A percentile compares a stretch with the other conserved stretches of the same genome.
These are phyloP conservation scores for Arachis hypogaea DNA, from an alignment of 306 rosid genomes.

Conservation along the genomic window DNA sequence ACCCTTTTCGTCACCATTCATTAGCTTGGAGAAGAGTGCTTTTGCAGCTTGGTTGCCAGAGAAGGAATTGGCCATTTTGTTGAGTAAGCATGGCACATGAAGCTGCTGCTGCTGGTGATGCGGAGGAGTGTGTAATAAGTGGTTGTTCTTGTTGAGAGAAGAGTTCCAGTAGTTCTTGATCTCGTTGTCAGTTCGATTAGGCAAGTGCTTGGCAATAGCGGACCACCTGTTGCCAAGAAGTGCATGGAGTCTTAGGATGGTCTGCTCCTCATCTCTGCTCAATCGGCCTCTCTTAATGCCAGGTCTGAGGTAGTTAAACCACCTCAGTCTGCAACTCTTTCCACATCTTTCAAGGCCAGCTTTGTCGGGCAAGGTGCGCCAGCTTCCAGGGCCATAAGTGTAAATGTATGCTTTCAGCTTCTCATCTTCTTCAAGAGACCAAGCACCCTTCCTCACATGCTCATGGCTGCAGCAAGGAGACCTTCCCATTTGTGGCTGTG, in stretches of 20 bases:
- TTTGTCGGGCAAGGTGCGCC: slow-evolving; percentile 36
- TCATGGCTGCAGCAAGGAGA: slow-evolving; percentile 32
- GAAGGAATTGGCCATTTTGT: slow-evolving; percentile 38
- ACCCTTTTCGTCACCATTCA: slow-evolving; percentile 3
- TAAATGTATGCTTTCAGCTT: slow-evolving; percentile 25
- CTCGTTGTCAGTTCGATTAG: slow-evolving; percentile 36
- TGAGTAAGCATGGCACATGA: neutral
- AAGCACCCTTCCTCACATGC: slow-evolving; percentile 28
- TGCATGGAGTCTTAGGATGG: slow-evolving; percentile 21
- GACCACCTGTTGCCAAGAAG: slow-evolving; percentile 42
- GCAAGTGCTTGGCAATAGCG: slow-evolving; percentile 36
- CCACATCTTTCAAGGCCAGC: slow-evolving; percentile 43
- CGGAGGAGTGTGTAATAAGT: neutral
- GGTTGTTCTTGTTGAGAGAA: slow-evolving; percentile 6
- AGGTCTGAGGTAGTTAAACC: slow-evolving; percentile 41
- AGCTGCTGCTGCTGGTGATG: neutral
- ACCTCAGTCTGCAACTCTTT: slow-evolving; percentile 44
- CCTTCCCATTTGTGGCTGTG: slow-evolving; percentile 20
- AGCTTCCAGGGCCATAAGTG: slow-evolving; percentile 32
- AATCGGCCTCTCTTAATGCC: slow-evolving; percentile 38
- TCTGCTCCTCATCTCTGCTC: slow-evolving; percentile 30
- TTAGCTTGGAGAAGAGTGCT: neutral
- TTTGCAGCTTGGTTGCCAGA: slow-evolving; percentile 29
- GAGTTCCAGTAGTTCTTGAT: slow-evolving; percentile 42
- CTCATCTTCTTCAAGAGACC: slow-evolving; percentile 36